A percentile compares a stretch with the other conserved stretches of the same genome.
Conservation (phyloP, 257 asterid genomes). For the Henckelia pumila region DNA sequence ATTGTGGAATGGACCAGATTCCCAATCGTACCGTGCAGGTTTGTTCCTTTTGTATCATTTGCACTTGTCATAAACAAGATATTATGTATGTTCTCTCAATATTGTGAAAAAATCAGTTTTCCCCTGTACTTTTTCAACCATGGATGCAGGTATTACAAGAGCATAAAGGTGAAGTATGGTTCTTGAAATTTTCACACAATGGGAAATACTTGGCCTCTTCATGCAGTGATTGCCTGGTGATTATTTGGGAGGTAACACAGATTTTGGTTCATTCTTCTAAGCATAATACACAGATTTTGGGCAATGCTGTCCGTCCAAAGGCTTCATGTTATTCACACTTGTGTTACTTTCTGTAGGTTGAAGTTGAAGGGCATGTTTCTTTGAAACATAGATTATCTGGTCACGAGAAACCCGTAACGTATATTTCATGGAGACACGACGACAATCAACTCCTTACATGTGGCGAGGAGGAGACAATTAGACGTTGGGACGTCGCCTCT, state of each 20-base stretch:
- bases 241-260: conserved; percentile 77
- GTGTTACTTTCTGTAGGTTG: conserved; percentile 13
- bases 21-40: conserved; percentile 81
- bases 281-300: conserved; percentile 4
- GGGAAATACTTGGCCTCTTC: conserved; percentile 85
- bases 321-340: background rate
- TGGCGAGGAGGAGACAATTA: conserved; percentile 24
- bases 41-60: conserved; percentile 14
- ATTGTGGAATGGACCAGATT: conserved; percentile 69
- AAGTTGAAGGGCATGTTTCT: conserved; percentile 11
- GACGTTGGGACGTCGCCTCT: conserved; percentile 22
- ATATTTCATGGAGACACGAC: conserved; percentile 28
- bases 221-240: conserved; percentile 53
- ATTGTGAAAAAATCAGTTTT: conserved; percentile 12
- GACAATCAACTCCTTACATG: conserved; percentile 28
- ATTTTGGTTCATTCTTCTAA: no score
- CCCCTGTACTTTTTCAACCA: conserved; percentile 25
- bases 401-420: conserved; percentile 22
- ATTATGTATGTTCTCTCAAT: background rate
- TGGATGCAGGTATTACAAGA: conserved; percentile 62
- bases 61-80: background rate
- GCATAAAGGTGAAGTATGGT: conserved; percentile 72
- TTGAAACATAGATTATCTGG: conserved; percentile 23
- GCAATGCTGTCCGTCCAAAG: conserved; percentile 9
- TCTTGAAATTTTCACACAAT: conserved; percentile 72